phyloP scores from a whole-genome alignment of 768 basidiomycete genomes.

The Hypholoma sublateritium region DNA sequence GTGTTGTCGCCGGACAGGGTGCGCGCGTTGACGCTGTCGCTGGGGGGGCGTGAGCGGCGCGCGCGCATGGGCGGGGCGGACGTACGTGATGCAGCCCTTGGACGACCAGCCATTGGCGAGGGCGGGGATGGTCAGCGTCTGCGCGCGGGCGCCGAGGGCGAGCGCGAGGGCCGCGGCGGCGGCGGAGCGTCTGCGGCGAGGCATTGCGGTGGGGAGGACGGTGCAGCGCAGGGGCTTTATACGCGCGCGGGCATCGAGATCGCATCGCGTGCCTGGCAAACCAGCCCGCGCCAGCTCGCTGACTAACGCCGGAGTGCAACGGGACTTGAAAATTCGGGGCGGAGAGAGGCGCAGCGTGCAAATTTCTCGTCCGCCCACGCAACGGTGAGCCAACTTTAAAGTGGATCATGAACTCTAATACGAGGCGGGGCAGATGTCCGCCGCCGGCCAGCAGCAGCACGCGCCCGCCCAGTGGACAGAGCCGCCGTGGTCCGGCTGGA shows the following conservation, averaged over 20 bases:
- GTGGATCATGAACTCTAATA: slow-evolving; percentile 60
- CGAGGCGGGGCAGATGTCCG: not conserved
- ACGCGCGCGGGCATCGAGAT: no score
- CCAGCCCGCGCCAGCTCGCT: not conserved
- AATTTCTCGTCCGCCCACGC: slow-evolving; percentile 59
- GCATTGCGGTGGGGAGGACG: not conserved
- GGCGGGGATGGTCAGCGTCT: slow-evolving; percentile 37
- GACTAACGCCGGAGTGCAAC: not conserved
- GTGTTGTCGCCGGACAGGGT: slow-evolving; percentile 51
- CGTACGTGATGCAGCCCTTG: slow-evolving; percentile 63
- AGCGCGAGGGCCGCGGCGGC: not conserved
- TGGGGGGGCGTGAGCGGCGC: not conserved
- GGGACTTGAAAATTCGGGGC: not conserved
- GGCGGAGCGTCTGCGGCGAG: not conserved
- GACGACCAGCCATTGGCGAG: slow-evolving; percentile 59
- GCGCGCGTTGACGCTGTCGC: slow-evolving; percentile 54
- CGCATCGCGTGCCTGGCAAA: not conserved
- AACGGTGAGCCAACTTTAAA: slow-evolving; percentile 74
- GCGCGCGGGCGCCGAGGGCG: not conserved
- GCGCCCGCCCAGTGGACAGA: slow-evolving; percentile 54
- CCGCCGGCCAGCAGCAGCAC: slow-evolving; percentile 24
- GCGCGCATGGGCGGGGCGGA: slow-evolving; percentile 1
- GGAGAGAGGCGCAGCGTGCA: slow-evolving; percentile 27
- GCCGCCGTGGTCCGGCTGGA: slow-evolving; percentile 92
- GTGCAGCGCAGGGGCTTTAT: not conserved